phyloP scores from a whole-genome alignment of 345 rosid genomes.

The Reutealis trisperma region DNA sequence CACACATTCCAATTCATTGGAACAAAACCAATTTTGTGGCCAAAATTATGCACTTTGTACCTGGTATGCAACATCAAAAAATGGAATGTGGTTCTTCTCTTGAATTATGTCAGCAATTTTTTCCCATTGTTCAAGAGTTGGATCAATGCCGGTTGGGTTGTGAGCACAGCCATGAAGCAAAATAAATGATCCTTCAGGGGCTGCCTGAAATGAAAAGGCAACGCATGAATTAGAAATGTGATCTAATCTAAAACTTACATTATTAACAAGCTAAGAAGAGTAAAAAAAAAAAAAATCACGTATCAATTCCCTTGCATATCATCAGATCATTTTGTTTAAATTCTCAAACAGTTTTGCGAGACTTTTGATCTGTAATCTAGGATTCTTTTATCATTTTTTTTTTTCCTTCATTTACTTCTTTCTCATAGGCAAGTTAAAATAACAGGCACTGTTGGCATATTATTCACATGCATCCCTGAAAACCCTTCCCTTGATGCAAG shows the following conservation, averaged over 20 bases:
- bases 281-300: background rate
- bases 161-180: constrained; percentile 99
- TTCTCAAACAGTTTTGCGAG: background rate
- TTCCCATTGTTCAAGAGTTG: constrained; percentile 92
- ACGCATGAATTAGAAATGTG: constrained; percentile 3
- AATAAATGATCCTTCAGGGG: constrained; percentile 90
- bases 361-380: background rate
- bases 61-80: constrained; percentile 99
- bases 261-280: background rate
- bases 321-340: background rate
- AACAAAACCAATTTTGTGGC: background rate
- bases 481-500: background rate
- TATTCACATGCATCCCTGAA: background rate
- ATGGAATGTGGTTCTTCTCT: constrained; percentile 91
- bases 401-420: background rate
- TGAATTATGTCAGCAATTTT: constrained; percentile 85
- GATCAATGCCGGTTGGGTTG: constrained; percentile 99
- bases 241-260: background rate
- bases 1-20: background rate
- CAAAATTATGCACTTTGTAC: constrained; percentile 35
- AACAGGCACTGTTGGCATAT: background rate
- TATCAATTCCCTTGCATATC: background rate
- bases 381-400: background rate
- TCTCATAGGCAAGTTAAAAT: background rate
- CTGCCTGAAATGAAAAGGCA: constrained; percentile 52